phyloP scores from a whole-genome alignment of 2,329 filamentous ascomycete species.

The Botrytis tulipae region DNA sequence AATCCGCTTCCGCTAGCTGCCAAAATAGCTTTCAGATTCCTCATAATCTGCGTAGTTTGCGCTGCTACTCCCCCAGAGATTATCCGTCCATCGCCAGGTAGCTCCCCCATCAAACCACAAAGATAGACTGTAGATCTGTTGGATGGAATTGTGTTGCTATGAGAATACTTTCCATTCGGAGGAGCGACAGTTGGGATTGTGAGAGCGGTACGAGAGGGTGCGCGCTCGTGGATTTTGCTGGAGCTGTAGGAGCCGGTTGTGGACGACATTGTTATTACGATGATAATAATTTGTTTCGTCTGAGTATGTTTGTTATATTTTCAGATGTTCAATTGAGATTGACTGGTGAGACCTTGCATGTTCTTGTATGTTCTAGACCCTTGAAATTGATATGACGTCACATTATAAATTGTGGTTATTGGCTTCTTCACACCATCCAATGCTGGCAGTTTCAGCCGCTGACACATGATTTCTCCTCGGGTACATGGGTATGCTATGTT shows the following conservation, averaged over 20 bases:
- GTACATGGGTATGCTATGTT: not conserved
- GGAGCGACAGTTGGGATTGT: constrained; percentile 14
- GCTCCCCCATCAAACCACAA: constrained; percentile 12
- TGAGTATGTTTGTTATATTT: not conserved
- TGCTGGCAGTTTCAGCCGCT: constrained; percentile 2
- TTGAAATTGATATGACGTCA: constrained; percentile 9
- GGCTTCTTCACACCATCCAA: constrained; percentile 2
- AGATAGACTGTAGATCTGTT: constrained; percentile 13
- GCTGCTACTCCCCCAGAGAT: constrained; percentile 5
- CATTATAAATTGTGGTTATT: not conserved
- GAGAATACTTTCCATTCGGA: constrained; percentile 7
- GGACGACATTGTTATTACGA: constrained; percentile 1
- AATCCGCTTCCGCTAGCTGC: constrained; percentile 11
- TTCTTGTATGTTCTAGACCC: constrained; percentile 11
- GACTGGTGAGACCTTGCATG: not conserved
- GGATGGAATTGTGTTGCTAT: constrained; percentile 1
- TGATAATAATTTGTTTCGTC: not conserved
- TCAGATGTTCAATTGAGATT: not conserved
- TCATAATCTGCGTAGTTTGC: constrained; percentile 18
- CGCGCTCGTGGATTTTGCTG: constrained; percentile 1
- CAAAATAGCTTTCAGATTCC: constrained; percentile 15
- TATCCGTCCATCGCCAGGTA: constrained; percentile 11
- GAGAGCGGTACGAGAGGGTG: constrained; percentile 1
- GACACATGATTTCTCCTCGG: not conserved
- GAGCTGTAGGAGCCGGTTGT: constrained; percentile 5